Evolutionary conservation across 306 rosid genomes (phyloP), one percentile per base, ranked within the genome.

Genomic region (Glycine latifolia): DNA sequence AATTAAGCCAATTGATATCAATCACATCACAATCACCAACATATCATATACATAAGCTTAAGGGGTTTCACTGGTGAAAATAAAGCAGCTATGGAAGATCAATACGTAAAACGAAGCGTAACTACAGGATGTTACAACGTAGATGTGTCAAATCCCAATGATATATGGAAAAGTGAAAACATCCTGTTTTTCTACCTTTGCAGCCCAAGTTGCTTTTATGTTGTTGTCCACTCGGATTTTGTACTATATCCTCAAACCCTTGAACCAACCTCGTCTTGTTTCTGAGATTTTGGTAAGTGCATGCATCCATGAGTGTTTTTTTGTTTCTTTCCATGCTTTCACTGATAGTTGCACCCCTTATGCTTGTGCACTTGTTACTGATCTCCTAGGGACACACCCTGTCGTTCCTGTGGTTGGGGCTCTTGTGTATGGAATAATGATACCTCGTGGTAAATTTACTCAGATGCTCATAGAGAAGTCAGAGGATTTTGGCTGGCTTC

Each of bases 381-480:
- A 88, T 63, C 4, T 67, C 7, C 62, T 88, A 6, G 91, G 91
- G 14, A 59, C 84, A 56, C 89, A 88, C 49, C 77, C 87, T 12
- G 41, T 68, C 52, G 76, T 85, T 4, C 77, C 87, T 12, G 41
- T 68, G 59, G 76, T 85, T 4, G 91, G 91, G 81, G 91, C 91
- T 10, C 66, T 88, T 11, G 49, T 88, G 8, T 88, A 68, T 56
- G 91, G 89, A 26, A 62, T 88, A 0, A 78, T 83, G 48, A 31
- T 88, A 3, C 91, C 91, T 20, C 85, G 74, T 8, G 91, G 91
- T 33, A 83, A 55, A 44, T 82, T 88, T 10, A 59, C 85, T 5
- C 76, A 75, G 0, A 3, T 71, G 80, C 66, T 86, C 70, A 71
- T 84, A 2, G 87, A 77, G 5, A 88, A 41, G 78, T 53, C 83